Evolutionary conservation across 768 basidiomycete genomes (phyloP), one percentile per base, ranked within the genome.

Genomic region (Fistulinella prunicolor): DNA sequence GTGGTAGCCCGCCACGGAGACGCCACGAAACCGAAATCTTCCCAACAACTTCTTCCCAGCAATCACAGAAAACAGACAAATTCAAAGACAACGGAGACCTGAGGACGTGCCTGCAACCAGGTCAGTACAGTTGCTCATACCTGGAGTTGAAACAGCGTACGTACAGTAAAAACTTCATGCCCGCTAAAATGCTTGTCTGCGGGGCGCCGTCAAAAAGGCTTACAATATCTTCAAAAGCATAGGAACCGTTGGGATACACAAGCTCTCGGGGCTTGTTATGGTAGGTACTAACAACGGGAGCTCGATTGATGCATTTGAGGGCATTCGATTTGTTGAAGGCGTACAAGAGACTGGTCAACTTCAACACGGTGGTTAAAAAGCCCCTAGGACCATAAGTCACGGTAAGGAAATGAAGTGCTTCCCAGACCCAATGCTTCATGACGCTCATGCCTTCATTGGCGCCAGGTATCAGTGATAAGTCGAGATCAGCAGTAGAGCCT

Each of bases 21-120:
- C 60, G 62, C 35, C 58, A 56, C 1, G 68, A 66, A 2, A 83
- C 44, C 5, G 77, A 63, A 5, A 72, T 55, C 13, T 67, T 68
- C 7, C 68, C 68, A 39, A 76, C 73, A 2, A 85, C 58, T 9
- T 63, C 61, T 35, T 86, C 84, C 16, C 81, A 49, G 37, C 76
- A 63, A 44, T 78, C 72, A 46, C 80, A 84, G 3, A 85, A 59
- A 9, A 77, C 67, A 24, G 67, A 65, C 22, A 78, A 63, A 24
- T 81, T 69, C 19, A 82, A 67, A 3, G 57, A 57, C 6, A 81
- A 46, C 6, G 50, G 46, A 1, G 54, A 47, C 2, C 64, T 53
- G 14, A 79, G 49, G 13, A 83, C 53, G 48, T 78, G 74, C n/a
- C 82, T 82, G 47, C n/a, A 23, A 4, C 9, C 5, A 32, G 21